These are phyloP conservation scores for Metschnikowia baotianmanensis DNA, from an alignment of 805 yeast species.

Conservation along the genomic window DNA sequence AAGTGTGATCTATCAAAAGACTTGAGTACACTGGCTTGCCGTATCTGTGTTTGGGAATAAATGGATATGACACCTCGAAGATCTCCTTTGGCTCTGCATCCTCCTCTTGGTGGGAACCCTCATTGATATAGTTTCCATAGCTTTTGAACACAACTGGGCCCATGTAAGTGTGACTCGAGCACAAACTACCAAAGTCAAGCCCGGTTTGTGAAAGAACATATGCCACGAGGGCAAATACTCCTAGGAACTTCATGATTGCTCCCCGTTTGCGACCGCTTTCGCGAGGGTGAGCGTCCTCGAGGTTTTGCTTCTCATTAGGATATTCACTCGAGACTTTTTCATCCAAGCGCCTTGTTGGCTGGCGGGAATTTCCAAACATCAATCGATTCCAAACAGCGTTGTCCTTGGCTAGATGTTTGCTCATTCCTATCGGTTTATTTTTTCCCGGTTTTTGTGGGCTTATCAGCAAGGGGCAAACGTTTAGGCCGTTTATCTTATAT, in stretches of 20 bases:
- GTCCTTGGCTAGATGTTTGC: constrained; percentile 17
- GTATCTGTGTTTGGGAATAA: constrained; percentile 20
- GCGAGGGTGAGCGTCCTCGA: not conserved
- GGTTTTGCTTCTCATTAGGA: not conserved
- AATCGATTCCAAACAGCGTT: constrained; percentile 19
- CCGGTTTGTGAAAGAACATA: constrained; percentile 1
- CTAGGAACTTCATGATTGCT: not conserved
- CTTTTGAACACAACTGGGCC: not conserved
- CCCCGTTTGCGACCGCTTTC: not conserved
- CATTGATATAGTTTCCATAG: constrained; percentile 8
- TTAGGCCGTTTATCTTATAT: no score
- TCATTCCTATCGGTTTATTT: constrained; percentile 1
- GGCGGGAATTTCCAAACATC: constrained; percentile 12
- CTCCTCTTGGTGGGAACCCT: constrained; percentile 1
- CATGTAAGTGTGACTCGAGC: not conserved
- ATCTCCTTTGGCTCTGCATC: constrained; percentile 16
- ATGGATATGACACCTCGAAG: constrained; percentile 29
- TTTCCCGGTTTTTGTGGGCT: no score
- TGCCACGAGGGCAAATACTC: not conserved
- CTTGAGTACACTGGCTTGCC: constrained; percentile 41
- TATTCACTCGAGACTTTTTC: not conserved
- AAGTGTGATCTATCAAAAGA: constrained; percentile 43
- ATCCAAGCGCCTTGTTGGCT: not conserved
- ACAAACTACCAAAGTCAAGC: not conserved
- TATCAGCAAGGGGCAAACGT: no score